Conservation (phyloP, 192 early-diverging fungal genomes). For the Helicostylum pulchrum region DNA sequence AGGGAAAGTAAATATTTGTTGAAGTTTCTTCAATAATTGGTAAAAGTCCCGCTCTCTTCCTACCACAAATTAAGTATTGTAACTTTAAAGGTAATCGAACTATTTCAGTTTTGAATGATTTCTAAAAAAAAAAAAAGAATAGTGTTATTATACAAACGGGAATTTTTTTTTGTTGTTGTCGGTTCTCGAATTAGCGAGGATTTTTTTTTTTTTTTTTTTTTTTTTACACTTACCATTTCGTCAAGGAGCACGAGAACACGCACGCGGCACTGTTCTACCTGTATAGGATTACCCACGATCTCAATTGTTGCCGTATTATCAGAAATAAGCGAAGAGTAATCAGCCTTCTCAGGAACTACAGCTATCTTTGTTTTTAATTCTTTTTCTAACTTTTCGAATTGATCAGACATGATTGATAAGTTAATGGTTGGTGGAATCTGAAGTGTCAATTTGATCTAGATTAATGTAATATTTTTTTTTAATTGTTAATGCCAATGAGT, state of each 20-base stretch:
- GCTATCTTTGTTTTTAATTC: constrained; percentile 21
- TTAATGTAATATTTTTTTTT: constrained; percentile 42
- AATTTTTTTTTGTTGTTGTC: background rate
- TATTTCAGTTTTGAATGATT: constrained; percentile 40
- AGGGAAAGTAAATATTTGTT: constrained; percentile 74
- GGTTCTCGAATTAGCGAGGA: too few species aligned
- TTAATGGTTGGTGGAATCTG: background rate
- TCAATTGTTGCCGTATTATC: constrained; percentile 18
- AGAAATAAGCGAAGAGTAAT: constrained; percentile 17
- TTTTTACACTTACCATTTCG: constrained; percentile 38
- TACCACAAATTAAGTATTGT: constrained; percentile 71
- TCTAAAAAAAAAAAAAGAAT: constrained; percentile 25
- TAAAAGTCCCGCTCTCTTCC: constrained; percentile 56
- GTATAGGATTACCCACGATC: constrained; percentile 24
- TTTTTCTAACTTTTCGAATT: constrained; percentile 12
- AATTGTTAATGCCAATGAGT: constrained; percentile 8
- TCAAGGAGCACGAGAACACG: constrained; percentile 41
- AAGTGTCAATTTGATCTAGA: constrained; percentile 17
- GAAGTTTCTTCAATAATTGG: constrained; percentile 65
- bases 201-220: constrained; percentile 1
- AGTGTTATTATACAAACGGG: background rate
- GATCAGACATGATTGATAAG: background rate
- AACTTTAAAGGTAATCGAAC: constrained; percentile 46
- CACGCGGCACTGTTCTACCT: constrained; percentile 25
- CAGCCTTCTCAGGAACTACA: constrained; percentile 1